Evolutionary conservation across 2,329 filamentous ascomycete genomes (phyloP).

Genomic region (Geosmithia putterillii): DNA sequence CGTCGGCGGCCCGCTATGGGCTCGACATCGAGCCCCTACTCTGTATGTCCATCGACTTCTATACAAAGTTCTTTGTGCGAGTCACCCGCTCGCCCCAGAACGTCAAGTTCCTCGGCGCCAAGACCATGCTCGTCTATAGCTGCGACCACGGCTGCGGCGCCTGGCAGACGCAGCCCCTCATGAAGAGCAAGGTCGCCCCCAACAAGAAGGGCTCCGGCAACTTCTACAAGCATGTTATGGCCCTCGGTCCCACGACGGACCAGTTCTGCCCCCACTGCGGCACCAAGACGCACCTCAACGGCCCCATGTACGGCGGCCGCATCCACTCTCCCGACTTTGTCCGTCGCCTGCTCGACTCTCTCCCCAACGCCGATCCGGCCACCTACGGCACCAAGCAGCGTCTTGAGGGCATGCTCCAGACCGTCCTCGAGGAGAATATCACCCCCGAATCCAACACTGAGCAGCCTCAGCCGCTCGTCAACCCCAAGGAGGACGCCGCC

Average conservation of each 20-base stretch:
- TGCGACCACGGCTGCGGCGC: slow-evolving; percentile 88
- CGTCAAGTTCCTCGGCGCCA: slow-evolving; percentile 83
- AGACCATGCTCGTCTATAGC: slow-evolving; percentile 86
- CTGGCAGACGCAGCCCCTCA: slow-evolving; percentile 72
- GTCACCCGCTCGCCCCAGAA: slow-evolving; percentile 68
- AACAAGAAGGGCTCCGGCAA: slow-evolving; percentile 59
- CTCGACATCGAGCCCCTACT: slow-evolving; percentile 81
- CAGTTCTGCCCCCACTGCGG: slow-evolving; percentile 72
- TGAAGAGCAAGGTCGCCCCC: slow-evolving; percentile 50
- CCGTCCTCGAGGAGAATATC: slow-evolving; percentile 65
- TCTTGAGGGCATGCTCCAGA: slow-evolving; percentile 84
- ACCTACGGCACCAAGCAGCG: slow-evolving; percentile 71
- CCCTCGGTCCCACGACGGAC: slow-evolving; percentile 55
- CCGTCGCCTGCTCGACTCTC: slow-evolving; percentile 59
- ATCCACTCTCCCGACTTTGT: slow-evolving; percentile 80
- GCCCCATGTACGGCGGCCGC: slow-evolving; percentile 90
- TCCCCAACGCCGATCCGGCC: slow-evolving; percentile 53
- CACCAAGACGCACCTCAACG: slow-evolving; percentile 73
- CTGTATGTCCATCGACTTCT: slow-evolving; percentile 92
- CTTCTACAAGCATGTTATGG: slow-evolving; percentile 69
- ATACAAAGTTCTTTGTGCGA: slow-evolving; percentile 77
- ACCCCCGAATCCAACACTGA: slow-evolving; percentile 16
- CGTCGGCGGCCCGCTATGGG: slow-evolving; percentile 73
- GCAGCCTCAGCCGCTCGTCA: slow-evolving; percentile 9
- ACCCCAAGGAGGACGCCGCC: slow-evolving; percentile 35